A percentile compares a stretch with the other conserved stretches of the same genome.
Conservation (phyloP, 2,329 filamentous ascomycete genomes). For the Penicillium sumatraense region DNA sequence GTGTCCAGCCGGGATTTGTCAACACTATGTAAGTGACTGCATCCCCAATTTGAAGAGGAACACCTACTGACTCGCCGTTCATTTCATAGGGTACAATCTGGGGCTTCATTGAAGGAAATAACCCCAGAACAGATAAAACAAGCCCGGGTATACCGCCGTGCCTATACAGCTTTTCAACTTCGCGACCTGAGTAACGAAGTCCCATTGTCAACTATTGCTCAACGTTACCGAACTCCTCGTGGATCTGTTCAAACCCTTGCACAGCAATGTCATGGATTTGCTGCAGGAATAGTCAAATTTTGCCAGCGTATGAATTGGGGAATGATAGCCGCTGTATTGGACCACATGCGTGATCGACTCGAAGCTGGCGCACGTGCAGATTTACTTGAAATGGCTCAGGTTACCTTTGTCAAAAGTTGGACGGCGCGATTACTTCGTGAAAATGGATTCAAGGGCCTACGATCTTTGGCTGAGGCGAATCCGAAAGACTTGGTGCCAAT, state of each 20-base stretch:
- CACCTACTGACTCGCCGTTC: background rate
- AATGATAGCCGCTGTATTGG: slow-evolving; percentile 71
- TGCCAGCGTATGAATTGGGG: slow-evolving; percentile 79
- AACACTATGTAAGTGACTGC: slow-evolving; percentile 65
- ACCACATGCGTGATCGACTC: slow-evolving; percentile 76
- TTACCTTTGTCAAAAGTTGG: slow-evolving; percentile 76
- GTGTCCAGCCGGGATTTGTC: slow-evolving; percentile 69
- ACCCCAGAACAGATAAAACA: slow-evolving; percentile 64
- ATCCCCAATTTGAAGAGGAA: background rate
- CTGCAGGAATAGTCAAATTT: slow-evolving; percentile 78
- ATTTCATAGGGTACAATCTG: slow-evolving; percentile 66
- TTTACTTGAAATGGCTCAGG: slow-evolving; percentile 70
- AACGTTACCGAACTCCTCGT: slow-evolving; percentile 71
- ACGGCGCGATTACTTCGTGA: slow-evolving; percentile 77
- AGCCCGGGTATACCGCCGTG: slow-evolving; percentile 70
- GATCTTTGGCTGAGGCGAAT: slow-evolving; percentile 70
- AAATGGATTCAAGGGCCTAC: slow-evolving; percentile 72
- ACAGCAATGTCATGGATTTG: slow-evolving; percentile 78
- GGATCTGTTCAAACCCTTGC: slow-evolving; percentile 73
- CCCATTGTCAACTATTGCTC: slow-evolving; percentile 70
- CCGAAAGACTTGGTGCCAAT: slow-evolving; percentile 70
- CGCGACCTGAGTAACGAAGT: slow-evolving; percentile 78
- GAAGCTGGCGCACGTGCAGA: slow-evolving; percentile 74
- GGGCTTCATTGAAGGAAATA: slow-evolving; percentile 62
- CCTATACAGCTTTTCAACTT: slow-evolving; percentile 77